phyloP scores from a whole-genome alignment of 805 yeast genomes.

The Hanseniaspora nectarophila region DNA sequence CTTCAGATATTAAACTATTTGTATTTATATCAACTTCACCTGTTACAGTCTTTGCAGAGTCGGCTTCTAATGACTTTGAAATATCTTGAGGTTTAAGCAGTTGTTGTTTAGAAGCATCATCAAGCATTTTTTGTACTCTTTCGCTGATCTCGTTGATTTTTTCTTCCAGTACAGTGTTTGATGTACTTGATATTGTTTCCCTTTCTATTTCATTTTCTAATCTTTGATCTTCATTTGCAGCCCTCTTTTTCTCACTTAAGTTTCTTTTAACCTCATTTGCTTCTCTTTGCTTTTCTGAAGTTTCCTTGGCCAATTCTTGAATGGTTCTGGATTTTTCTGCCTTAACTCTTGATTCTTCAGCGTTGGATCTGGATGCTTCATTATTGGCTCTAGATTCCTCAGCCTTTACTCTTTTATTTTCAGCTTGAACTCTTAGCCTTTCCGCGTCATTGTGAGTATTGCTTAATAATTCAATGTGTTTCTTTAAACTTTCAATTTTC shows the following conservation, averaged over 20 bases:
- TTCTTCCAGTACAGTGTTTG: not conserved
- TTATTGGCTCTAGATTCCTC: not conserved
- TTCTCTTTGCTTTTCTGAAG: not conserved
- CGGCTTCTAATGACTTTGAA: too few species aligned
- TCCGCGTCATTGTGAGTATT: too few species aligned
- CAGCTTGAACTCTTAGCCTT: too few species aligned
- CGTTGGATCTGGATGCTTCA: not conserved
- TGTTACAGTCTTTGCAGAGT: too few species aligned
- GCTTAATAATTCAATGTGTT: too few species aligned
- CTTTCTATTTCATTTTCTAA: not conserved
- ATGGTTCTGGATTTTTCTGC: not conserved
- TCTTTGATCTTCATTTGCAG: not conserved
- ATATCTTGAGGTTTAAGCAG: too few species aligned
- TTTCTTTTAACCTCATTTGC: not conserved
- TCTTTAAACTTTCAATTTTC: too few species aligned
- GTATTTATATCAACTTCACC: too few species aligned
- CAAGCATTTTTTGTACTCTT: not conserved
- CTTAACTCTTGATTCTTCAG: not conserved
- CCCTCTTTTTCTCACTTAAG: not conserved
- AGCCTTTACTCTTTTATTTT: not conserved
- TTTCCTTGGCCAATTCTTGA: too few species aligned
- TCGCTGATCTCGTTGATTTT: not conserved
- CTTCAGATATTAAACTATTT: too few species aligned
- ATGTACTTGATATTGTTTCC: too few species aligned
- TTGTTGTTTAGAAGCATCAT: not conserved